Conservation (phyloP, 257 asterid species). For the Linaria vulgaris region DNA sequence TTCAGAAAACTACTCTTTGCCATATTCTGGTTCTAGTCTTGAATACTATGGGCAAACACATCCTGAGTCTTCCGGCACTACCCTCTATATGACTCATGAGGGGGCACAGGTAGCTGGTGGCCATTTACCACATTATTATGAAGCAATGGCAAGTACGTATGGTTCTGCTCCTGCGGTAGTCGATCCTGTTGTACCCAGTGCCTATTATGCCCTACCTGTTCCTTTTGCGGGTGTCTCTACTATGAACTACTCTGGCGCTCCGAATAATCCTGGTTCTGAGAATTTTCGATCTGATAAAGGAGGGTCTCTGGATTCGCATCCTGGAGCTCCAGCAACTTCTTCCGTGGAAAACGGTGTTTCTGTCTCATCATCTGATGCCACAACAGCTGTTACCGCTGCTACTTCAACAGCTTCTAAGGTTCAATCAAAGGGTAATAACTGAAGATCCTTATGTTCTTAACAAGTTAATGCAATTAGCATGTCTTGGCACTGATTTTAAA, state of each 20-base stretch:
- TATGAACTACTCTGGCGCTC: conserved; percentile 38
- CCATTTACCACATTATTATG: conserved; percentile 63
- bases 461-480: conserved; percentile 14
- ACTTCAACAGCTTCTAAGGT: conserved; percentile 52
- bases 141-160: conserved; percentile 48
- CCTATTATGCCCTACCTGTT: conserved; percentile 55
- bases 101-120: conserved; percentile 52
- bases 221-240: conserved; percentile 31
- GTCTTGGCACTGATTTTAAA: background rate
- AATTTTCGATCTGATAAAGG: conserved; percentile 30
- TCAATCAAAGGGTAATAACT: conserved; percentile 64
- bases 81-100: conserved; percentile 47
- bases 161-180: conserved; percentile 47
- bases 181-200: conserved; percentile 52
- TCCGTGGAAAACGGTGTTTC: conserved; percentile 29
- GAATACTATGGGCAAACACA: conserved; percentile 63
- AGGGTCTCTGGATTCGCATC: conserved; percentile 30
- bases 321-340: conserved; percentile 33
- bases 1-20: conserved; percentile 44
- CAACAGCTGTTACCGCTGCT: conserved; percentile 25
- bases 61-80: conserved; percentile 39
- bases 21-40: conserved; percentile 56
- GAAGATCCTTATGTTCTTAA: background rate
- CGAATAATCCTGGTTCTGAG: conserved; percentile 33
- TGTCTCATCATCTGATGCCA: conserved; percentile 41